Percentiles rank a stretch among this genome's conserved stretches.
phyloP scores from a whole-genome alignment of 2,329 filamentous ascomycete genomes.

The Beauveria sp. region DNA sequence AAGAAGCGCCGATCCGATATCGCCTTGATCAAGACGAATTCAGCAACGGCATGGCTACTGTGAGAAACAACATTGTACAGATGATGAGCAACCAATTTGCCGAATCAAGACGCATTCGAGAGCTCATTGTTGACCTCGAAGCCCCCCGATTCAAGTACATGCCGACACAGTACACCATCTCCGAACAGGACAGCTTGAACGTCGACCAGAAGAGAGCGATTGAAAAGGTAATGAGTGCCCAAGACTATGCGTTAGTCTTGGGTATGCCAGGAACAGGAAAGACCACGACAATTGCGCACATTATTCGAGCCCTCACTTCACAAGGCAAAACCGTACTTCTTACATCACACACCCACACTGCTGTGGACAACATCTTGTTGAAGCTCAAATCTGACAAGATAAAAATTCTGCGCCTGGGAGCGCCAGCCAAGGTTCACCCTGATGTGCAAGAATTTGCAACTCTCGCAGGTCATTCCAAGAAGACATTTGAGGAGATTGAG shows the following conservation, averaged over 20 bases:
- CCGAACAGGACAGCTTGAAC: slow-evolving; percentile 64
- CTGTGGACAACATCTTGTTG: slow-evolving; percentile 94
- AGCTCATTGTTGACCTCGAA: slow-evolving; percentile 70
- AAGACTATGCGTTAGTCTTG: slow-evolving; percentile 92
- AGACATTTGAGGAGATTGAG: slow-evolving; percentile 74
- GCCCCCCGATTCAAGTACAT: slow-evolving; percentile 64
- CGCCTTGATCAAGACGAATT: slow-evolving; percentile 97
- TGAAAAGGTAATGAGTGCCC: slow-evolving; percentile 89
- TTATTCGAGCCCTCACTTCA: slow-evolving; percentile 80
- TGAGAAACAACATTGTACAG: slow-evolving; percentile 87
- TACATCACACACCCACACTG: slow-evolving; percentile 94
- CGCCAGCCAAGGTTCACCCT: slow-evolving; percentile 75
- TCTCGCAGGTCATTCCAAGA: slow-evolving; percentile 72
- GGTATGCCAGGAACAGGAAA: slow-evolving; percentile 99
- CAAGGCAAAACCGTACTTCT: slow-evolving; percentile 89
- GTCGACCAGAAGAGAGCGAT: slow-evolving; percentile 81
- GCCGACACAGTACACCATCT: slow-evolving; percentile 55
- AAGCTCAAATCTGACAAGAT: slow-evolving; percentile 78
- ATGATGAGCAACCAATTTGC: slow-evolving; percentile 77
- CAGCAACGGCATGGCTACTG: slow-evolving; percentile 92
- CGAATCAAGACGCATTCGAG: slow-evolving; percentile 64
- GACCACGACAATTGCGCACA: slow-evolving; percentile 95
- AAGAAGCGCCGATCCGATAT: slow-evolving; percentile 57
- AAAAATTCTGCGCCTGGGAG: slow-evolving; percentile 76
- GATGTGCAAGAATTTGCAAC: slow-evolving; percentile 81